Evolutionary conservation across 139 green algal genomes (phyloP), one percentile per base, ranked within the genome.

Genomic region (Parachlorella kessleri): DNA sequence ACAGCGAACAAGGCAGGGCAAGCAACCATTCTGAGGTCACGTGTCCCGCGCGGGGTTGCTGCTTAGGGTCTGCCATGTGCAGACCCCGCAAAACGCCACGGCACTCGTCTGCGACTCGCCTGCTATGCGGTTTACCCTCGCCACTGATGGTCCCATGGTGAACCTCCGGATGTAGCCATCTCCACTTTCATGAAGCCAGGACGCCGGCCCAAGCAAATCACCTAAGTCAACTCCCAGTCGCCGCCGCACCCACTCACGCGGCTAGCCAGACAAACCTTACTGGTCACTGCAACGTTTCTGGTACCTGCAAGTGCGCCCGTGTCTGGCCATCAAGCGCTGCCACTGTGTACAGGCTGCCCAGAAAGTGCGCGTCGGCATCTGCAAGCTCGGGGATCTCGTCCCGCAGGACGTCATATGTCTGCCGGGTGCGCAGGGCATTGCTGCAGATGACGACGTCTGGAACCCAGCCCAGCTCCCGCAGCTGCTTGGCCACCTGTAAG

Each of bases 321-420:
- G 63, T 33, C 80, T 94, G 87, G 26, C 94, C 94, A 64, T 98
- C 94, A 59, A 98, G 80, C 1, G 92, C 91, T 26, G 90, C 89
- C 21, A 94, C 83, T 23, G 93, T 94, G 81, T 97, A 98, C 23
- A 97, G 78, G 78, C 84, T 93, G 54, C 94, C 94, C 28, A 92
- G 80, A 55, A 91, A 93, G 72, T 91, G 87, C 0, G 85, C 75
- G 37, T 91, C 86, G 3, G 87, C 91, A 14, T 88, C 73, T 14
- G 48, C 66, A 38, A 95, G 80, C 73, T 81, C 75, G 2, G 76
- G 59, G 26, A 93, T 73, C 14, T 83, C 87, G 28, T 87, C 78
- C 3, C 40, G 55, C 92, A 98, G 97, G 1, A 82, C 72, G 37
- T 94, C 88, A 3, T 98, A 85, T 9, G 94, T 98, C 79, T 98